A percentile compares a stretch with the other conserved stretches of the same genome.
These are phyloP conservation scores for Yarrowia sp. DNA, from an alignment of 805 yeast species.

Conservation along the genomic window DNA sequence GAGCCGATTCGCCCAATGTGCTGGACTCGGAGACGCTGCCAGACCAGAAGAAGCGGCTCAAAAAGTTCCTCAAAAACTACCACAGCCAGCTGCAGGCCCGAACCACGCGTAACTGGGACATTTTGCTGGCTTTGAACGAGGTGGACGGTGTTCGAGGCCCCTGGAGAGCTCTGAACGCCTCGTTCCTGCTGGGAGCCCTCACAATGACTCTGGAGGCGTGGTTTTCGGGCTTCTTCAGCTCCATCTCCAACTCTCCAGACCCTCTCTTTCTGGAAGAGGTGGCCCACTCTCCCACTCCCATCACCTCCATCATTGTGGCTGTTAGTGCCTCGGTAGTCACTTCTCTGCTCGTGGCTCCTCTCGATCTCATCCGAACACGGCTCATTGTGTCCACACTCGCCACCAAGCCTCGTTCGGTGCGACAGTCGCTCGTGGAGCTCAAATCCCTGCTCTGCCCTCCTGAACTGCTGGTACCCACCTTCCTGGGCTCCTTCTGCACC, in stretches of 20 bases:
- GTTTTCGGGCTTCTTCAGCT: conserved; percentile 87
- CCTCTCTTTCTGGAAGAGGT: conserved; percentile 79
- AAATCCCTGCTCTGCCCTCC: conserved; percentile 62
- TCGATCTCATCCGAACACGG: conserved; percentile 80
- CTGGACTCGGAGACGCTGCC: conserved; percentile 34
- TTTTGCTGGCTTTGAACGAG: conserved; percentile 60
- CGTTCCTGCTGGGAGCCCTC: conserved; percentile 78
- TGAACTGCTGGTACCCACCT: conserved; percentile 69
- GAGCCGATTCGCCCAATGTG: neutral
- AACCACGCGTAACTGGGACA: conserved; percentile 49
- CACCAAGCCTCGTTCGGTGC: conserved; percentile 62
- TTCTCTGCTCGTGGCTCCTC: conserved; percentile 75
- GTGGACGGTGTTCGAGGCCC: conserved; percentile 68
- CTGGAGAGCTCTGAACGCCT: conserved; percentile 75
- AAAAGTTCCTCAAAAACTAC: conserved; percentile 22
- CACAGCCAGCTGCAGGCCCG: conserved; percentile 26
- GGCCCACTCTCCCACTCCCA: conserved; percentile 79
- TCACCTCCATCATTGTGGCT: conserved; percentile 69
- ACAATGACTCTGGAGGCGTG: conserved; percentile 84
- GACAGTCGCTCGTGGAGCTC: conserved; percentile 65
- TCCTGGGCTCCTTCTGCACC: conserved; percentile 66
- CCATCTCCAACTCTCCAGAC: conserved; percentile 82
- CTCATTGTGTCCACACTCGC: conserved; percentile 73
- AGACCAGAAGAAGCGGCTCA: conserved; percentile 25
- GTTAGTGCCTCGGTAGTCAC: conserved; percentile 76